Base-by-base conservation (phyloP, 176 grass and related monocot species). In the Tuctoria greenei region DNA sequence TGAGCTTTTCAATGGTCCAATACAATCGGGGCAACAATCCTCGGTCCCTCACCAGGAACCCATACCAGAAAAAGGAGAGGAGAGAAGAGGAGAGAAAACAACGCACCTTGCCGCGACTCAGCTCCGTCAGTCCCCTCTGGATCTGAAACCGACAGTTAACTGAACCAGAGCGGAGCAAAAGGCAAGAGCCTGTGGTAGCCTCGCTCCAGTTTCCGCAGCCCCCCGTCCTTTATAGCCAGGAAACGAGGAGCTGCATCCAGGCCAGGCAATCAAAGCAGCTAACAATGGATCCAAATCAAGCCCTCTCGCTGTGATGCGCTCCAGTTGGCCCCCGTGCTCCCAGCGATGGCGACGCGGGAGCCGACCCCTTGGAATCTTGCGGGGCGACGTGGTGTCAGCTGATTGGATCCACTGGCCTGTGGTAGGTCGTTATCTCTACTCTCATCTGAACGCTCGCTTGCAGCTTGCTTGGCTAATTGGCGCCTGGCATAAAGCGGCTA, bases 141-240 rank as follows among this genome's bases (percentile, higher is more conserved):
- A 87, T 78, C 79, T 52, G 34, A 73, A 73, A 51, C 50, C 10
- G 4, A 24, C n/a, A 61, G 41, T 42, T 34, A 34, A 39, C 10
- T 60, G 43, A 49, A 51, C 37, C 13, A 45, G 63, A 69, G 18
- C 64, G 41, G 36, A 35, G 17, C 72, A 60, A 46, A 23, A 25
- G n/a, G 38, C 43, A 84, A 67, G 38, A 58, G 75, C 7, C 5
- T 64, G 86, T 80, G 81, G 45, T 71, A 58, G 52, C 25, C 24
- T 50, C 75, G 45, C 65, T 81, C 69, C 46, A 4, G 58, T 60
- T 72, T 28, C 79, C 67, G 20, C 57, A 14, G 40, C 36, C 4
- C 10, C 69, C 69, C 45, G 28, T 64, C 81, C 73, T 83, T 88
- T 88, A 65, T 84, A 75, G 56, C 45, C 44, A 56, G 25, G 26